A percentile compares a stretch with the other conserved stretches of the same genome.
Conservation (phyloP, 129 eudicot genomes). For the Lactuca saligna region DNA sequence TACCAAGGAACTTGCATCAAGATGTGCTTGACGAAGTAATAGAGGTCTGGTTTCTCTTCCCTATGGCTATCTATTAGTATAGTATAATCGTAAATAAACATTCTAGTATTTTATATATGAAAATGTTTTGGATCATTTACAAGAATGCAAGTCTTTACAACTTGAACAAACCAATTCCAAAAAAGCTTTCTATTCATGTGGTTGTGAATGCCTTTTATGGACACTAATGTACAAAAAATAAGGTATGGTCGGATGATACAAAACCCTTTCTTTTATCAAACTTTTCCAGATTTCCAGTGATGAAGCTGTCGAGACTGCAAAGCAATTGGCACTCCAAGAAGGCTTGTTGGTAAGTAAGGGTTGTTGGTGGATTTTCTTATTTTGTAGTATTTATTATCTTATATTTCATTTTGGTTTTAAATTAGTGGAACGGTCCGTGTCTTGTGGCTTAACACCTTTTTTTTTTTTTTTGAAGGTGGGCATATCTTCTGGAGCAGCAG, state of each 20-base stretch:
- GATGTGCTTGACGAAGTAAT: slow-evolving; percentile 93
- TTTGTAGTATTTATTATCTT: neutral
- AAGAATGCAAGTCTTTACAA: too few species aligned
- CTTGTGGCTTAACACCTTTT: neutral
- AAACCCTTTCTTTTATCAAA: neutral
- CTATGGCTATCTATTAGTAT: neutral
- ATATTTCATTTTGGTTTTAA: neutral
- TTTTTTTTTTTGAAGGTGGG: slow-evolving; percentile 60
- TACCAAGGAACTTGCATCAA: slow-evolving; percentile 81
- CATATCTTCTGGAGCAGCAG: slow-evolving; percentile 99
- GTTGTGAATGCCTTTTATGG: neutral
- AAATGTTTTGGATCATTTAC: too few species aligned
- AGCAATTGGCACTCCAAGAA: slow-evolving; percentile 91
- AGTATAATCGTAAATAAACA: too few species aligned
- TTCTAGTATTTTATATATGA: too few species aligned
- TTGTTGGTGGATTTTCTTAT: slow-evolving; percentile 3
- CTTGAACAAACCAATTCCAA: too few species aligned
- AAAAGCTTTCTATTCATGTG: neutral
- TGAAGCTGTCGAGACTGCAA: slow-evolving; percentile 91
- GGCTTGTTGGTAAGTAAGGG: slow-evolving; percentile 76
- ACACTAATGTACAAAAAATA: too few species aligned
- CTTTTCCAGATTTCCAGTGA: slow-evolving; percentile 82
- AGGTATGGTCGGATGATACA: neutral
- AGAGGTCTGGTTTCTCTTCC: slow-evolving; percentile 47
- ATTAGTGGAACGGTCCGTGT: too few species aligned